Percentiles rank a stretch among this genome's conserved stretches.
Evolutionary conservation across 257 asterid genomes (phyloP).

Genomic region (Solanum ahanhuiri): DNA sequence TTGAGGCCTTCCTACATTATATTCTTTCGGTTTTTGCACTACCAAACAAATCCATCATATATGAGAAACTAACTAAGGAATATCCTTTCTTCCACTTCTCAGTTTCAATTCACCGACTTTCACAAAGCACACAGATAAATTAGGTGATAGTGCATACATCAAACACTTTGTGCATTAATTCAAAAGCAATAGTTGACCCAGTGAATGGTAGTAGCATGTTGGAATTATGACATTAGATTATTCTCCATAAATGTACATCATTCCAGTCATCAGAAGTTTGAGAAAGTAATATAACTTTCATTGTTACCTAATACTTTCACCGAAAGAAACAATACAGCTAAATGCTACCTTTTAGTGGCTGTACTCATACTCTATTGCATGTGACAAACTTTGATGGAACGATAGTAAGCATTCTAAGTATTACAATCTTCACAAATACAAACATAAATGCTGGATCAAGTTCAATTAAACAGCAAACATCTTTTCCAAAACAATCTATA

Average conservation of each 20-base stretch:
- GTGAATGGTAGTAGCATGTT: background rate
- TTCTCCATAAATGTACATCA: background rate
- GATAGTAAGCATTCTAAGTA: background rate
- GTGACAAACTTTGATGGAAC: background rate
- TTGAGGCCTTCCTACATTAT: background rate
- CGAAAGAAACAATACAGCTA: background rate
- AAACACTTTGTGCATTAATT: background rate
- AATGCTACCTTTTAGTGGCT: background rate
- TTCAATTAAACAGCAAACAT: background rate
- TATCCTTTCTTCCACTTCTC: background rate
- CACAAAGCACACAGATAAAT: background rate
- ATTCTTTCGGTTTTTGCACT: background rate
- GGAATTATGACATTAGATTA: background rate
- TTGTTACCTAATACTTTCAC: background rate
- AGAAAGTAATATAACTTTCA: background rate
- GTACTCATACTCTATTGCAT: background rate
- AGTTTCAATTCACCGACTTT: background rate
- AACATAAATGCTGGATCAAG: background rate
- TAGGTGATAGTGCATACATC: background rate
- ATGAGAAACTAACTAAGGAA: background rate
- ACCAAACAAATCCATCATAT: background rate
- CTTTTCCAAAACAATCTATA: background rate
- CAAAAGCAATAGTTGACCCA: background rate
- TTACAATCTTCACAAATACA: background rate
- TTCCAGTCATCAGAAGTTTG: background rate